Percentiles rank a stretch among this genome's conserved stretches.
These are phyloP conservation scores for Sordariomycetes sp. DNA, from an alignment of 2,329 filamentous ascomycete genomes.

Conservation along the genomic window DNA sequence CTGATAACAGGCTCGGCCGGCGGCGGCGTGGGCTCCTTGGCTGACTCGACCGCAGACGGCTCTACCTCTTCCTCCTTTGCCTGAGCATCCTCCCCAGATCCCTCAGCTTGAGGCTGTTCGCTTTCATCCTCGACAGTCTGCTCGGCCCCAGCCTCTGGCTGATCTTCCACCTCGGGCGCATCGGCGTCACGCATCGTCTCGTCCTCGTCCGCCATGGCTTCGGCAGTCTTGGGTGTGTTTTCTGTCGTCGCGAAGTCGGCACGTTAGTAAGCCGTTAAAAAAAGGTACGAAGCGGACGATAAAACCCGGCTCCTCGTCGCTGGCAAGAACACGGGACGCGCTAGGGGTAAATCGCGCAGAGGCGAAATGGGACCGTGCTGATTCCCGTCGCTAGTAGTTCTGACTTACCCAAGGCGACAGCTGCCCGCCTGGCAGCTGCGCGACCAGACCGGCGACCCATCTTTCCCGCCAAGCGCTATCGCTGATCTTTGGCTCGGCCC, in stretches of 20 bases:
- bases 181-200: slow-evolving; percentile 22
- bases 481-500: not conserved
- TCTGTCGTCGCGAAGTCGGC: slow-evolving; percentile 18
- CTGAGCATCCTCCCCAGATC: slow-evolving; percentile 22
- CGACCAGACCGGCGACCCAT: slow-evolving; percentile 34
- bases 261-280: slow-evolving; percentile 9
- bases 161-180: slow-evolving; percentile 11
- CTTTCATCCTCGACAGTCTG: slow-evolving; percentile 16
- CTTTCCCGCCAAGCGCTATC: not conserved
- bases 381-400: not conserved
- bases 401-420: slow-evolving; percentile 36
- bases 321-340: not conserved
- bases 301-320: not conserved
- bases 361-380: not conserved
- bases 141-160: slow-evolving; percentile 9
- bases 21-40: slow-evolving; percentile 38
- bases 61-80: slow-evolving; percentile 17
- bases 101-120: slow-evolving; percentile 12
- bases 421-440: slow-evolving; percentile 38
- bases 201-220: slow-evolving; percentile 21
- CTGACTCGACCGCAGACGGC: slow-evolving; percentile 13
- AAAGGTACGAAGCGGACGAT: slow-evolving; percentile 1
- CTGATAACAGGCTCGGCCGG: slow-evolving; percentile 46
- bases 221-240: slow-evolving; percentile 26
- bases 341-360: not conserved